phyloP scores from a whole-genome alignment of 2,329 filamentous ascomycete species.

The Neopestalotiopsis sp. region DNA sequence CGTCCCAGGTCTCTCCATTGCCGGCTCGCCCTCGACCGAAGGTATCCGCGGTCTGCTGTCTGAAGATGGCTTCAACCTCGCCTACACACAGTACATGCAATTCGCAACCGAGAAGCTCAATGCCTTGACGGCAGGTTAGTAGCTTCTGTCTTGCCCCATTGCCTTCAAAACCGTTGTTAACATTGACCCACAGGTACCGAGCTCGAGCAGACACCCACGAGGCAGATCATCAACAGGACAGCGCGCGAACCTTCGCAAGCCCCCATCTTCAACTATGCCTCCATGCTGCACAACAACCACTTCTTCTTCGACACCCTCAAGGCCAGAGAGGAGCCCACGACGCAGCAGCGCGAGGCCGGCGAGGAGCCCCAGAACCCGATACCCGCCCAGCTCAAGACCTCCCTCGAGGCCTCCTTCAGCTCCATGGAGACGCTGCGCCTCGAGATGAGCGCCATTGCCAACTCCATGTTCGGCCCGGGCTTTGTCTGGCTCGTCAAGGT shows the following conservation, averaged over 20 bases:
- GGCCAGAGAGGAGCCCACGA: conserved; percentile 28
- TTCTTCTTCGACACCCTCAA: conserved; percentile 74
- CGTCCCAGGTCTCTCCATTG: conserved; percentile 46
- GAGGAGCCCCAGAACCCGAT: conserved; percentile 12
- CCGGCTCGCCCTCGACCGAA: conserved; percentile 43
- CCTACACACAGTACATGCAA: conserved; percentile 84
- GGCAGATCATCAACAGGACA: conserved; percentile 73
- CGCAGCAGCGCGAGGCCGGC: conserved; percentile 17
- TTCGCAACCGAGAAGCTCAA: conserved; percentile 80
- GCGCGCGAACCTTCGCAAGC: conserved; percentile 81
- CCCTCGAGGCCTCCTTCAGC: conserved; percentile 76
- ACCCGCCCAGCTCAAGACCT: conserved; percentile 49
- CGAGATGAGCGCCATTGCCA: conserved; percentile 81
- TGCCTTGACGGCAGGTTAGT: conserved; percentile 69
- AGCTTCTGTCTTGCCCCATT: not conserved
- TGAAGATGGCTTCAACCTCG: conserved; percentile 70
- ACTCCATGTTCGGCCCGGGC: conserved; percentile 93
- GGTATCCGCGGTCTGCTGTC: conserved; percentile 75
- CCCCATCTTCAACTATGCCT: conserved; percentile 91
- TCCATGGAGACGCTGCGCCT: conserved; percentile 80
- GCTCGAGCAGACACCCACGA: conserved; percentile 64
- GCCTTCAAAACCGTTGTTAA: not conserved
- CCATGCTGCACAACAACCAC: conserved; percentile 91
- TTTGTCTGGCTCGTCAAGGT: conserved; percentile 91
- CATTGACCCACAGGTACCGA: conserved; percentile 58